Percentiles rank a stretch among this genome's conserved stretches.
These are phyloP conservation scores for Choiromyces venosus DNA, from an alignment of 495 filamentous ascomycete species.

Conservation along the genomic window DNA sequence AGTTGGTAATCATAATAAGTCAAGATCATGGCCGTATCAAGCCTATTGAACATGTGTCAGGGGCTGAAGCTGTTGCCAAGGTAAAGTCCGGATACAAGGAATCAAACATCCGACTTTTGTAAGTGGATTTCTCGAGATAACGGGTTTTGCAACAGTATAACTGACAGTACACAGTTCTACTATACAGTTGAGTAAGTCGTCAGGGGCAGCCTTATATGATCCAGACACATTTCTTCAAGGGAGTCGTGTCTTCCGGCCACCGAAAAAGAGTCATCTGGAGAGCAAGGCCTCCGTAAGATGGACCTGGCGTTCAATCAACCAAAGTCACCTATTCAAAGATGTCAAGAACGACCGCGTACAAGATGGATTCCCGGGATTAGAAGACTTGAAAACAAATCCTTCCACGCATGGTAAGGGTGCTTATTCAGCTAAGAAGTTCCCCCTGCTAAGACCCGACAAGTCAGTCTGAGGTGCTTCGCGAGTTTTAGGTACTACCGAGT, in stretches of 20 bases:
- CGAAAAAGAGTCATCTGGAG: not conserved
- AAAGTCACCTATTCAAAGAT: not conserved
- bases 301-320: constrained; percentile 10
- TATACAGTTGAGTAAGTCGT: not conserved
- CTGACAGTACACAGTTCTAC: not conserved
- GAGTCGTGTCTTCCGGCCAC: not conserved
- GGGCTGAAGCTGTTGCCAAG: not conserved
- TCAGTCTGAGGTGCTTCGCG: constrained; percentile 24
- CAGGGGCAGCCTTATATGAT: not conserved
- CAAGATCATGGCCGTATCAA: not conserved
- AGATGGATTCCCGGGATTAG: constrained; percentile 10
- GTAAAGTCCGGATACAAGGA: not conserved
- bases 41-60: not conserved
- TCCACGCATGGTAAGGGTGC: not conserved
- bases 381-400: constrained; percentile 22
- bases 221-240: constrained; percentile 6
- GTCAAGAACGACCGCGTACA: not conserved
- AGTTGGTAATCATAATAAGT: not conserved
- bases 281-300: constrained; percentile 6
- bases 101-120: not conserved
- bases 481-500: constrained; percentile 12
- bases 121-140: not conserved
- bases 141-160: not conserved
- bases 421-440: constrained; percentile 4
- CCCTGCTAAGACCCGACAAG: constrained; percentile 22